phyloP scores from a whole-genome alignment of 345 rosid genomes.

The Eutrema yunnanense region DNA sequence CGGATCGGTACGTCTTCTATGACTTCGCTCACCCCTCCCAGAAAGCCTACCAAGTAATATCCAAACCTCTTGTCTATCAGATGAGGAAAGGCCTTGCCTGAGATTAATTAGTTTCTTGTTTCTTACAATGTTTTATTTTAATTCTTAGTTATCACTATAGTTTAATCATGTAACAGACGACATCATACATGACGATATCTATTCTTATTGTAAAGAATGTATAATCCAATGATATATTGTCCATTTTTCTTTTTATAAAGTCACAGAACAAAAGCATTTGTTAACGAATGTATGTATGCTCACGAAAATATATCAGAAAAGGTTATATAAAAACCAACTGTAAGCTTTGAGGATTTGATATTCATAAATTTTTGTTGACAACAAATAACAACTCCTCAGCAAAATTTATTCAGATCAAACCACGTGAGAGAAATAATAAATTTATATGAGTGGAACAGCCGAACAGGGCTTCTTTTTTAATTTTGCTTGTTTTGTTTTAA shows the following conservation, averaged over 20 bases:
- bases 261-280: neutral
- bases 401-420: neutral
- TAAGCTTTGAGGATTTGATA: neutral
- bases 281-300: neutral
- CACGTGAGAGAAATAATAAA: neutral
- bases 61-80: constrained; percentile 20
- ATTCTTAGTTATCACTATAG: neutral
- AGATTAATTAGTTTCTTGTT: neutral
- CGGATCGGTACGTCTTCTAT: constrained; percentile 8
- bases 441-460: too few species aligned
- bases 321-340: neutral
- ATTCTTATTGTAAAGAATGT: neutral
- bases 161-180: neutral
- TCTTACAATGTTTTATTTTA: neutral
- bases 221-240: neutral
- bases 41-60: constrained; percentile 18
- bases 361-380: neutral
- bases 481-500: too few species aligned
- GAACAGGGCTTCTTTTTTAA: too few species aligned
- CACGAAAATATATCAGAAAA: neutral
- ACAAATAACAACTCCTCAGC: neutral
- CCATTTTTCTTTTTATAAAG: neutral
- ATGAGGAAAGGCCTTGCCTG: constrained; percentile 24
- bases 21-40: constrained; percentile 28
- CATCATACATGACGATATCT: neutral